A percentile compares a stretch with the other conserved stretches of the same genome.
Conservation (phyloP, 306 rosid species). For the Pterocarpus santalinus region DNA sequence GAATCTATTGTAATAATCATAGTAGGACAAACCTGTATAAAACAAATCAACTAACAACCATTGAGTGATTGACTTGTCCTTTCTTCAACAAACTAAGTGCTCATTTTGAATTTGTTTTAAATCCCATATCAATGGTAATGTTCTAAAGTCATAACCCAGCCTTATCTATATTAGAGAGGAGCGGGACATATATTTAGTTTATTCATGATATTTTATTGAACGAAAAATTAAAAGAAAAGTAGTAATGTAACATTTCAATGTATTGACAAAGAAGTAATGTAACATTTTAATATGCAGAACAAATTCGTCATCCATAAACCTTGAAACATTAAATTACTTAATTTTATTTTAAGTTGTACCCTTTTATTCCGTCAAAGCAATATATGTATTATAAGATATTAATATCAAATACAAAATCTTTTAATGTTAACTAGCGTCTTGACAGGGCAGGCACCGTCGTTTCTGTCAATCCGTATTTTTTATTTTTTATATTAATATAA, state of each 20-base stretch:
- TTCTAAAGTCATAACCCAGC: not conserved
- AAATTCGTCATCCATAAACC: too few species aligned
- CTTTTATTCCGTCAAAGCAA: too few species aligned
- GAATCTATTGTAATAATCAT: conserved; percentile 10
- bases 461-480: too few species aligned
- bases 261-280: not conserved
- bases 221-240: not conserved
- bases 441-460: too few species aligned
- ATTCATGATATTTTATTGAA: not conserved
- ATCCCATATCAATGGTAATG: not conserved
- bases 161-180: not conserved
- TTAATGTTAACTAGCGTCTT: too few species aligned
- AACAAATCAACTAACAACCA: conserved; percentile 15
- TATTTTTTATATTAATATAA: too few species aligned
- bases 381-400: too few species aligned
- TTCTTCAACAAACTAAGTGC: conserved; percentile 24
- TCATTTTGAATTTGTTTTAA: conserved; percentile 16
- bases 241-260: too few species aligned
- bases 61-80: conserved; percentile 50
- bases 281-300: too few species aligned
- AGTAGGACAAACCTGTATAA: conserved; percentile 4
- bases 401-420: too few species aligned
- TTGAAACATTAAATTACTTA: too few species aligned
- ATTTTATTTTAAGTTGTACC: too few species aligned
- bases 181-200: not conserved